Conservation (phyloP, 179 eudicot species). For the Dionaea muscipula region DNA sequence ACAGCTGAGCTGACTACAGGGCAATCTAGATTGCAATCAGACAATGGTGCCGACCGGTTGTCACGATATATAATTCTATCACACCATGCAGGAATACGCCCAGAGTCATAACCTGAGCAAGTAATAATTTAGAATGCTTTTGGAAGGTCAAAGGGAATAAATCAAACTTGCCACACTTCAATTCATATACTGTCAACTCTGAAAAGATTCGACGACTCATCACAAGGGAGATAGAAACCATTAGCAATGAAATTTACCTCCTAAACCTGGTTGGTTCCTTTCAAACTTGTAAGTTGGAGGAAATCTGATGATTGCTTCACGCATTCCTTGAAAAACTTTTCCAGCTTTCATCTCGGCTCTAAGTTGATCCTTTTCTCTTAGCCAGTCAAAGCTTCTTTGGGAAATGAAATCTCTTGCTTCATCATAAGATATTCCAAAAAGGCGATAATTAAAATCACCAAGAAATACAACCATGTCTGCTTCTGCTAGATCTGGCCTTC, state of each 20-base stretch:
- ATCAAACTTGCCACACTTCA: background rate
- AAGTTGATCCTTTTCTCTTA: slow-evolving; percentile 90
- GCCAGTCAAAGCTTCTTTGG: slow-evolving; percentile 97
- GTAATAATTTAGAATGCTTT: background rate
- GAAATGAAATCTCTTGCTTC: slow-evolving; percentile 98
- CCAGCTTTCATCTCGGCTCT: slow-evolving; percentile 98
- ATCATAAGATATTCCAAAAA: slow-evolving; percentile 93
- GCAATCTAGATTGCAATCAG: slow-evolving; percentile 72
- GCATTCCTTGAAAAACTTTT: slow-evolving; percentile 97
- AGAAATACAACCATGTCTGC: slow-evolving; percentile 84
- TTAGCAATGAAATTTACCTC: slow-evolving; percentile 41
- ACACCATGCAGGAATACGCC: slow-evolving; percentile 99
- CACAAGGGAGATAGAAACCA: background rate
- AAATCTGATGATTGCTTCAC: slow-evolving; percentile 75
- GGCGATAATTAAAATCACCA: slow-evolving; percentile 95
- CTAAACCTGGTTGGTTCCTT: slow-evolving; percentile 73
- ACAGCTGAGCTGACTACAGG: slow-evolving; percentile 59
- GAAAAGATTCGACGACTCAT: too few species aligned
- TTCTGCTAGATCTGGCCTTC: slow-evolving; percentile 78
- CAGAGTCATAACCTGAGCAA: slow-evolving; percentile 83
- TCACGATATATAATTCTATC: slow-evolving; percentile 88
- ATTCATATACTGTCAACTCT: background rate
- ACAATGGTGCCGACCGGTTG: slow-evolving; percentile 42
- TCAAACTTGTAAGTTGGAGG: slow-evolving; percentile 99
- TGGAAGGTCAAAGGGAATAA: background rate